Conservation (phyloP, 164 flowering plant genomes). For the Magnolia kwangsiensis region DNA sequence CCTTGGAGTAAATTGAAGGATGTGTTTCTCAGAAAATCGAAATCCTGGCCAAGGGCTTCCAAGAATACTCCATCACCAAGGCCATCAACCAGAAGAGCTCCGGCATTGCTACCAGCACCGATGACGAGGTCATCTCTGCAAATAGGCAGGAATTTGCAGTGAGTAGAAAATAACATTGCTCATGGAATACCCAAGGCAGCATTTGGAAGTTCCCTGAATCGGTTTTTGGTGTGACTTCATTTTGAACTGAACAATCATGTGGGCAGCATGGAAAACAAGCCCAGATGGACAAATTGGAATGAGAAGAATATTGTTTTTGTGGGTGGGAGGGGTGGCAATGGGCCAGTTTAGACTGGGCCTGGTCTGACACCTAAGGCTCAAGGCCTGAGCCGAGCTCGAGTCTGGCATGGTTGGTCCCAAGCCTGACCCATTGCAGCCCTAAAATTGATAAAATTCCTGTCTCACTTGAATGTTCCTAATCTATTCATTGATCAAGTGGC, state of each 20-base stretch:
- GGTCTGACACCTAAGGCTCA: no score
- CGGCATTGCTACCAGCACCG: constrained; percentile 80
- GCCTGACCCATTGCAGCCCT: no score
- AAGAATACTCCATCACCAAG: constrained; percentile 88
- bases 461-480: no score
- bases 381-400: no score
- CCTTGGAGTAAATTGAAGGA: constrained; percentile 97
- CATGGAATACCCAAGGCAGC: not conserved
- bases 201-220: not conserved
- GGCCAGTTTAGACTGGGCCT: no score
- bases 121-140: constrained; percentile 92
- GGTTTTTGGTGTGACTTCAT: not conserved
- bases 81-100: constrained; percentile 94
- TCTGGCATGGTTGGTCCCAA: no score
- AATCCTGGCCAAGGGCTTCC: constrained; percentile 87
- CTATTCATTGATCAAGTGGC: no score
- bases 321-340: no score
- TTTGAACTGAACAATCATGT: not conserved
- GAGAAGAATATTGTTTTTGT: no score
- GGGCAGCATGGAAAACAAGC: not conserved
- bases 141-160: not conserved
- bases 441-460: no score
- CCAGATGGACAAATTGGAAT: not conserved
- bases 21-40: constrained; percentile 82
- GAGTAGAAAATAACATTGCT: not conserved